Evolutionary conservation across 352 stramenopile genomes (phyloP).

Genomic region (Pythium plurisporium): DNA sequence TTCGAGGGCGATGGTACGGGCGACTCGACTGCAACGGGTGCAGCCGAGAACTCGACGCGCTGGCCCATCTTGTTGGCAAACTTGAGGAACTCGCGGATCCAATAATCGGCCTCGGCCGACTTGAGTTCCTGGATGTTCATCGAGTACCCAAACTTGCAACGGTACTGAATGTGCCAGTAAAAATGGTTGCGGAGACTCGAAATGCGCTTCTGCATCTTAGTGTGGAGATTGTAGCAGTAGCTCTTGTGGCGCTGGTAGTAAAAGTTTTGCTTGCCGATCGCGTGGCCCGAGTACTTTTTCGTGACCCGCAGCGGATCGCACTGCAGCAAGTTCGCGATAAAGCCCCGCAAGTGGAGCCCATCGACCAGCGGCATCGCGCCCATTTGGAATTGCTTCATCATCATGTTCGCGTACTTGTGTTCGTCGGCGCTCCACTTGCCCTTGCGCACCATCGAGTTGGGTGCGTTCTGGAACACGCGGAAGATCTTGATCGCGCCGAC

Average conservation of each 20-base stretch:
- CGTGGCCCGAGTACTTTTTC: constrained; percentile 73
- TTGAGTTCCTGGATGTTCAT: constrained; percentile 68
- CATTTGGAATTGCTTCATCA: constrained; percentile 82
- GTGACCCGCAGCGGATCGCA: constrained; percentile 79
- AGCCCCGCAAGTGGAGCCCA: constrained; percentile 65
- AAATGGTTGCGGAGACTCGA: constrained; percentile 77
- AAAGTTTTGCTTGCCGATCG: constrained; percentile 80
- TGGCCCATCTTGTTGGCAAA: constrained; percentile 68
- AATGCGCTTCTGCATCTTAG: constrained; percentile 75
- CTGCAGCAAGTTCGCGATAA: constrained; percentile 71
- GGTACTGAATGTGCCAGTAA: constrained; percentile 80
- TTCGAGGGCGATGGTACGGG: constrained; percentile 11
- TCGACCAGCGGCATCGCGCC: constrained; percentile 59
- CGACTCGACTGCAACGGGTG: constrained; percentile 16
- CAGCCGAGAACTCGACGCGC: constrained; percentile 32
- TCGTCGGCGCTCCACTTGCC: constrained; percentile 75
- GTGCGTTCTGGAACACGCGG: constrained; percentile 33
- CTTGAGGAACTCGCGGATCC: constrained; percentile 59
- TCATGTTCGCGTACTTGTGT: constrained; percentile 75
- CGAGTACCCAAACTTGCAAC: constrained; percentile 53
- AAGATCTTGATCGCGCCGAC: constrained; percentile 46
- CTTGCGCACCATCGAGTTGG: constrained; percentile 53
- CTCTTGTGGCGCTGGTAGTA: constrained; percentile 50
- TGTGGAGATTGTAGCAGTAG: constrained; percentile 76
- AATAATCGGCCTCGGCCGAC: constrained; percentile 61